Base-by-base conservation (phyloP, 768 basidiomycete genomes). In the Gautieria morchelliformis region DNA sequence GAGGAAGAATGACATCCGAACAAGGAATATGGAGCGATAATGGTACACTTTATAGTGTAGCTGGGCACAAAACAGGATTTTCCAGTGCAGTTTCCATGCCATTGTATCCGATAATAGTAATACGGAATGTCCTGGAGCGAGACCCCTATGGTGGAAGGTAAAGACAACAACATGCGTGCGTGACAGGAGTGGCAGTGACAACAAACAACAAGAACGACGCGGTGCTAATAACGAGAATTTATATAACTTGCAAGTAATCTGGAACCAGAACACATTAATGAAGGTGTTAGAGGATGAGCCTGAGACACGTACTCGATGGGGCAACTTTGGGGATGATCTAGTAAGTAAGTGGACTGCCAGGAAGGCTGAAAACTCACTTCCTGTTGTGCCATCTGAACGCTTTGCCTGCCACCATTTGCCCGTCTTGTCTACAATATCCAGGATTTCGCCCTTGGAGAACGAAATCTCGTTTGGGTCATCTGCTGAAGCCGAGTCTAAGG, bases 381-480 rank as follows among this genome's bases (percentile, higher is more conserved):
- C 89, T 62, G 81, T 66, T 45, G 74, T 67, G 53, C 89, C 91
- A 67, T 93, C 91, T 17, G 76, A 63, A 71, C 87, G 93, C 66
- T 73, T 83, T 37, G 89, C 87, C 65, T 90, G 89, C 91, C 91
- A 93, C 91, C 91, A 92, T 67, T 92, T 90, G 51, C 89, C 89
- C 64, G 89, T 83, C 71, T 91, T 93, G 72, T 98, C 94, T 58
- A 93, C 69, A 55, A 98, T 87, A 61, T 96, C 93, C 61, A 98
- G 80, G 41, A 92, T 75, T 66, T 97, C 95, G 54, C 93, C 92
- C 69, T 97, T 97, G 52, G 73, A 66, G 70, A 99, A 97, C 49
- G 90, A 89, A 41, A 99, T 87, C 72, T 99, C 96, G 66, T 90
- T 96, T 12, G 94, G 90, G 69, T 99, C 96, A 58, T 97, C 94